Evolutionary conservation across 202 grass and related monocot species (phyloP), one percentile per base, ranked within the genome.

Genomic region (Digitaria exilis): DNA sequence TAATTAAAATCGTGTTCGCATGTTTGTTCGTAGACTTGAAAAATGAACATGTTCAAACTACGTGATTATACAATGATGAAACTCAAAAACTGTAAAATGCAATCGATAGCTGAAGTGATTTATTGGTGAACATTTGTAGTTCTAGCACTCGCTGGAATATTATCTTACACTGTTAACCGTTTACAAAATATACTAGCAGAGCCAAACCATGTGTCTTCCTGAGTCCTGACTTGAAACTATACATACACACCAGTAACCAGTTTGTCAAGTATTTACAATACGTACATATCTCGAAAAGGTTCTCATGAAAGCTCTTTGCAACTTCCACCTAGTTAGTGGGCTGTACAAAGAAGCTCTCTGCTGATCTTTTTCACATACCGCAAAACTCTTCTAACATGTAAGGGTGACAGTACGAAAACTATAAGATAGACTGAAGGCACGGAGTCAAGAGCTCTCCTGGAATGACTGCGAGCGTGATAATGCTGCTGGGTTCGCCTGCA

Each of bases 401-500:
- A n/a, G n/a, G n/a, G n/a, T n/a, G n/a, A n/a, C n/a, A n/a, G n/a
- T n/a, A n/a, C n/a, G n/a, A 67, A 71, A 89, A 75, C 64, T 71
- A 80, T 32, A 79, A 80, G 61, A 69, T 16, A 70, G 15, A 41
- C 60, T 70, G 25, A n/a, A 82, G 0, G 2, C 6, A 21, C 64
- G 16, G 44, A 76, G 81, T 57, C 86, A 93, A 74, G 89, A 86
- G 15, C 66, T 89, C 90, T 99, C 96, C 87, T 90, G 89, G 89
- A 99, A 99, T 0, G 81, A 92, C 17, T 83, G 91, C 2, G 85
- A 99, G 18, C 96, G 91, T 1, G 93, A 99, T 6, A 89, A 44
- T 48, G 96, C 96, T 56, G 96, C 96, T 15, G 96, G 96, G 68
- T 99, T 99, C 2, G 87, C 93, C 62, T 88, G 73, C 19, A 96